A percentile compares a stretch with the other conserved stretches of the same genome.
These are phyloP conservation scores for Alopecurus myosuroides DNA, from an alignment of 176 grass and related monocot genomes.

Conservation along the genomic window DNA sequence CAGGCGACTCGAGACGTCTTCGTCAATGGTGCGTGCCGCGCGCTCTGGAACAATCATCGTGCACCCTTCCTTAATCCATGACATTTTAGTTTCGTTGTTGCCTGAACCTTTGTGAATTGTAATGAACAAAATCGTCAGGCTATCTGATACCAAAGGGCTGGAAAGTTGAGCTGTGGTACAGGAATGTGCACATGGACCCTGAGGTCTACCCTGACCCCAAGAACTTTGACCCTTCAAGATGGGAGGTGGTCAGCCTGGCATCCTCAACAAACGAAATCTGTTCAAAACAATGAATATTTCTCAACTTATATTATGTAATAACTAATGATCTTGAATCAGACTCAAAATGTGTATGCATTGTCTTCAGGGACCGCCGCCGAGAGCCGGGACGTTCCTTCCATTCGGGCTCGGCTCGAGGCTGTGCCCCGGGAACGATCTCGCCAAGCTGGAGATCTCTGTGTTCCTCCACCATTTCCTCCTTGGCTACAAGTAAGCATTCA, in stretches of 20 bases:
- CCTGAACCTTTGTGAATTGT: background rate
- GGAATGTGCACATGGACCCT: slow-evolving; percentile 90
- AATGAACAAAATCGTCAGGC: slow-evolving; percentile 25
- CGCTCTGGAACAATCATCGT: background rate
- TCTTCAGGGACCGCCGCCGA: slow-evolving; percentile 52
- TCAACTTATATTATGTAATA: background rate
- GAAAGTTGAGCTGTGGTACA: slow-evolving; percentile 84
- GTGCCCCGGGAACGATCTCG: slow-evolving; percentile 88
- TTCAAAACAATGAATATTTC: background rate
- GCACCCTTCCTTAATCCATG: background rate
- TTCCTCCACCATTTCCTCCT: slow-evolving; percentile 97
- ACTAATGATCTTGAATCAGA: background rate
- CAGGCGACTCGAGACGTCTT: slow-evolving; percentile 53
- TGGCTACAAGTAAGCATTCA: slow-evolving; percentile 57
- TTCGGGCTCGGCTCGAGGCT: slow-evolving; percentile 67
- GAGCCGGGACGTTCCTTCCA: slow-evolving; percentile 69
- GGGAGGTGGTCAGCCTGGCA: slow-evolving; percentile 49
- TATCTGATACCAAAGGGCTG: slow-evolving; percentile 89
- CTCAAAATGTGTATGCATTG: background rate
- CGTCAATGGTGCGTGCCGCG: slow-evolving; percentile 44
- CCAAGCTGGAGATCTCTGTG: slow-evolving; percentile 94
- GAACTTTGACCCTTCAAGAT: slow-evolving; percentile 78
- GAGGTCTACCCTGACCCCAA: slow-evolving; percentile 67
- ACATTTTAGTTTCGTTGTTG: background rate
- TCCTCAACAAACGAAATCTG: background rate